Conservation (phyloP, 225 moss, liverwort and hornwort genomes). For the Bryoerythrophyllum caledonicum region DNA sequence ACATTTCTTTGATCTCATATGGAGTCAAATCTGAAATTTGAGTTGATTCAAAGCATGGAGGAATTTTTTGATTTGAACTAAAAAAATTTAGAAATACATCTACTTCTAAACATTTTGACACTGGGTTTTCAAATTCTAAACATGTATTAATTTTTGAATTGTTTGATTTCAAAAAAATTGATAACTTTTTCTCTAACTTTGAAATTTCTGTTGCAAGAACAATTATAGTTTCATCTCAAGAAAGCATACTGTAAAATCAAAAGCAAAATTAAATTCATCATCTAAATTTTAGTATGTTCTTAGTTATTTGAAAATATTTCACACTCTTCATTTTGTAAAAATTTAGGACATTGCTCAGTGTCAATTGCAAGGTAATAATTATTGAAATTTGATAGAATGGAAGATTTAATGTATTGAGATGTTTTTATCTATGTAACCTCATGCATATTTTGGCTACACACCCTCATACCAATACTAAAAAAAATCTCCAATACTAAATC, state of each 20-base stretch:
- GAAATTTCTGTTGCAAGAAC: background rate
- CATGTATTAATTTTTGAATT: background rate
- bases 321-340: background rate
- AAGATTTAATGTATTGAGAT: background rate
- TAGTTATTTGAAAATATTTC: background rate
- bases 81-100: background rate
- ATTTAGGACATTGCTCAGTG: background rate
- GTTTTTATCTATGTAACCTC: background rate
- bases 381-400: background rate
- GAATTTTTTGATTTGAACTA: background rate
- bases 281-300: background rate
- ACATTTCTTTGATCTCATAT: background rate
- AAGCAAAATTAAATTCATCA: background rate
- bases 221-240: slow-evolving; percentile 7
- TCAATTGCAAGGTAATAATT: background rate
- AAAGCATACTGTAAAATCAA: slow-evolving; percentile 23
- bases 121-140: background rate
- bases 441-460: background rate
- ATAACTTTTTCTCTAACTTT: background rate
- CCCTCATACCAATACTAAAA: background rate
- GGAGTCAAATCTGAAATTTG: background rate
- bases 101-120: background rate
- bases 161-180: background rate
- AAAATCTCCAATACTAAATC: slow-evolving; percentile 17
- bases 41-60: background rate